phyloP scores from a whole-genome alignment of 108 stramenopile species.

The Discostella stelligeroides region DNA sequence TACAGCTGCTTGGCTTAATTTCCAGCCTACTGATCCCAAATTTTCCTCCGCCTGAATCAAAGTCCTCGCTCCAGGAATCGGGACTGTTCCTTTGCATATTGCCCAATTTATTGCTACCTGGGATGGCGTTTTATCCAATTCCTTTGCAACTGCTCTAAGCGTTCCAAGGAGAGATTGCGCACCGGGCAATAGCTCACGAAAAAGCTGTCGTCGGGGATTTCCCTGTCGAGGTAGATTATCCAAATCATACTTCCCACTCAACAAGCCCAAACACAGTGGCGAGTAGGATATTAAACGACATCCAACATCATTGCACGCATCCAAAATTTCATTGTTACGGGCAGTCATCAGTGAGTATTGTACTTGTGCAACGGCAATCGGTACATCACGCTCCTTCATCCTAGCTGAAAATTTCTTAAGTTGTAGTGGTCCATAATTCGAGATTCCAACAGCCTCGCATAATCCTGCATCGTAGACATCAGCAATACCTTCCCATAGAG shows the following conservation, averaged over 20 bases:
- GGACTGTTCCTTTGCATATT: slow-evolving; percentile 85
- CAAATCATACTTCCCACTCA: slow-evolving; percentile 80
- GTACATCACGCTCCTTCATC: slow-evolving; percentile 71
- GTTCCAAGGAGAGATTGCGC: slow-evolving; percentile 66
- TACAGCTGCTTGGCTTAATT: slow-evolving; percentile 51
- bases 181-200: slow-evolving; percentile 80
- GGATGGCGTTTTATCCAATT: slow-evolving; percentile 70
- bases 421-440: slow-evolving; percentile 82
- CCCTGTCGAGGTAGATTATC: slow-evolving; percentile 72
- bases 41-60: slow-evolving; percentile 73
- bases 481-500: slow-evolving; percentile 81
- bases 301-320: slow-evolving; percentile 69
- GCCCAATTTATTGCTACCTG: slow-evolving; percentile 94
- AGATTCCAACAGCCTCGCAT: slow-evolving; percentile 80
- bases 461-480: slow-evolving; percentile 81
- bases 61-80: slow-evolving; percentile 80
- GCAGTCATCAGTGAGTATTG: slow-evolving; percentile 86
- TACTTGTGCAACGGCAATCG: slow-evolving; percentile 81
- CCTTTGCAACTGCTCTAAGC: slow-evolving; percentile 67
- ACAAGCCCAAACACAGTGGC: slow-evolving; percentile 80
- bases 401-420: slow-evolving; percentile 52
- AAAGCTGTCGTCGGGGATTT: slow-evolving; percentile 75
- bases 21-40: slow-evolving; percentile 70
- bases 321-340: slow-evolving; percentile 66
- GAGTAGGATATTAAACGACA: slow-evolving; percentile 83